Evolutionary conservation across 441 rosid species (phyloP).

Genomic region (Gossypium gossypioides): DNA sequence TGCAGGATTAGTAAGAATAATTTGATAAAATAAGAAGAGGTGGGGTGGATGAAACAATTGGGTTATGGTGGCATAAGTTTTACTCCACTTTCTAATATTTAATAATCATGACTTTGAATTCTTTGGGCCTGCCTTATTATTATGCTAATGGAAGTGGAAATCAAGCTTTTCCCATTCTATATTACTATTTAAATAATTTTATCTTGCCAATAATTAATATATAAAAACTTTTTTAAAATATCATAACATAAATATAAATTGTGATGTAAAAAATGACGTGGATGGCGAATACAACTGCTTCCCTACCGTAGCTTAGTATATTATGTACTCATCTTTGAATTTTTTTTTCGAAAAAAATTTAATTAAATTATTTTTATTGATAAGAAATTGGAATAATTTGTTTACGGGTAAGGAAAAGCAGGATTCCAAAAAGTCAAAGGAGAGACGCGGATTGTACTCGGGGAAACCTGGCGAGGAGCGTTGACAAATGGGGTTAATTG

Average conservation of each 20-base stretch:
- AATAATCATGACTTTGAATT: slow-evolving; percentile 32
- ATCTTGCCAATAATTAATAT: too few species aligned
- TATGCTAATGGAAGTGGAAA: slow-evolving; percentile 16
- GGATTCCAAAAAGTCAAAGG: not conserved
- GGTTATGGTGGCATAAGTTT: slow-evolving; percentile 10
- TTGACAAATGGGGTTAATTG: not conserved
- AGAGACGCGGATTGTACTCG: not conserved
- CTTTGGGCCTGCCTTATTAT: slow-evolving; percentile 5
- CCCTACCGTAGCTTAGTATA: too few species aligned
- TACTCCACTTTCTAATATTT: slow-evolving; percentile 27
- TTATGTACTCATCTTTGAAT: too few species aligned
- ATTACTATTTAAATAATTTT: not conserved
- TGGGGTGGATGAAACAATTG: not conserved
- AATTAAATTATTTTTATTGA: too few species aligned
- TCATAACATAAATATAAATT: too few species aligned
- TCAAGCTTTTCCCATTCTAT: not conserved
- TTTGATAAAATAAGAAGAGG: not conserved
- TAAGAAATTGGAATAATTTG: too few species aligned
- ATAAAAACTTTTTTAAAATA: too few species aligned
- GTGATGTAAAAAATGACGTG: too few species aligned
- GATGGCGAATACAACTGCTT: too few species aligned
- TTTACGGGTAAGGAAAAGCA: too few species aligned
- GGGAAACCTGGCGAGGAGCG: not conserved
- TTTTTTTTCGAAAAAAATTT: too few species aligned
- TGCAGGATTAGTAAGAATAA: too few species aligned